These are phyloP conservation scores for Peronospora farinosa DNA, from an alignment of 352 stramenopile genomes.

Conservation along the genomic window DNA sequence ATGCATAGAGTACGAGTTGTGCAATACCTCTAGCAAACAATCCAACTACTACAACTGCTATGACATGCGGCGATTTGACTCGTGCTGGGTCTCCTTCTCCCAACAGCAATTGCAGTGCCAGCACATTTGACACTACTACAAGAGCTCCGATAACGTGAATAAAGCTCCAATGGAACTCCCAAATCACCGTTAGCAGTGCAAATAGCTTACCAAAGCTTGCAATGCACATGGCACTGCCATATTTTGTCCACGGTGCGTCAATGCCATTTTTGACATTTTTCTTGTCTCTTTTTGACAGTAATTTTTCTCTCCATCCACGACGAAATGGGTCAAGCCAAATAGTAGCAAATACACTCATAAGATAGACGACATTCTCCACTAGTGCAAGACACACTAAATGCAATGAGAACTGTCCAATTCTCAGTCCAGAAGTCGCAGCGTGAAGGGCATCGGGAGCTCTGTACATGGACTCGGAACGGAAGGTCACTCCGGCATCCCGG, in stretches of 20 bases:
- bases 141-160: slow-evolving; percentile 74
- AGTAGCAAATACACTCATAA: slow-evolving; percentile 38
- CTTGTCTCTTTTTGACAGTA: slow-evolving; percentile 14
- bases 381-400: slow-evolving; percentile 66
- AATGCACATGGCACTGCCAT: slow-evolving; percentile 62
- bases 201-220: slow-evolving; percentile 83
- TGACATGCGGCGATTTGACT: slow-evolving; percentile 31
- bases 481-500: slow-evolving; percentile 48
- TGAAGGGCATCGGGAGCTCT: slow-evolving; percentile 21
- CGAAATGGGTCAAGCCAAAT: slow-evolving; percentile 49
- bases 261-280: slow-evolving; percentile 3
- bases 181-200: slow-evolving; percentile 77
- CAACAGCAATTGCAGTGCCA: slow-evolving; percentile 66
- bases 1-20: slow-evolving; percentile 54
- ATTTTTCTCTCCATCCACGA: slow-evolving; percentile 41
- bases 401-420: slow-evolving; percentile 71
- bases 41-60: slow-evolving; percentile 36
- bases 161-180: slow-evolving; percentile 83
- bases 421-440: slow-evolving; percentile 39
- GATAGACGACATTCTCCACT: slow-evolving; percentile 67
- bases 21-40: slow-evolving; percentile 34
- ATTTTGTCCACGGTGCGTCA: slow-evolving; percentile 27
- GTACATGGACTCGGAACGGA: slow-evolving; percentile 58
- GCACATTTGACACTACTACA: slow-evolving; percentile 64
- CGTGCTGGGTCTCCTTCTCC: slow-evolving; percentile 35